Conservation (phyloP, 257 asterid species). For the Plectranthus barbatus region DNA sequence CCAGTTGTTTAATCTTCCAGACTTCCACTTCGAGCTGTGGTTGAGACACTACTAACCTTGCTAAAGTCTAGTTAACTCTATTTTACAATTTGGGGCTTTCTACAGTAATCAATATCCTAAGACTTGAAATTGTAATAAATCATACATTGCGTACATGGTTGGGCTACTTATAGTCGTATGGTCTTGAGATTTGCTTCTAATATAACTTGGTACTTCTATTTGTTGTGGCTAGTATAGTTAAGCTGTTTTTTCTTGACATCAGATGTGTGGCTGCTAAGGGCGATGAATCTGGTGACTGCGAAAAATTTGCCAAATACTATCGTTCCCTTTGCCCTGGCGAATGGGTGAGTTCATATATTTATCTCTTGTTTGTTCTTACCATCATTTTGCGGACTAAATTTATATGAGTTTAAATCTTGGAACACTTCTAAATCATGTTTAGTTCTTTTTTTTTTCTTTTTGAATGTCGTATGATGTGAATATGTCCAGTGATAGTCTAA, state of each 20-base stretch:
- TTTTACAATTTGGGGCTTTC: not conserved
- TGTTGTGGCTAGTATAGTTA: not conserved
- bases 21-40: not conserved
- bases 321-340: conserved; percentile 90
- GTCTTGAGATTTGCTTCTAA: not conserved
- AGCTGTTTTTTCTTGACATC: conserved; percentile 12
- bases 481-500: not conserved
- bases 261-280: conserved; percentile 79
- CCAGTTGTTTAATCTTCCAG: too few species aligned
- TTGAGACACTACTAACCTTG: not conserved
- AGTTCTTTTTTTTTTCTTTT: too few species aligned
- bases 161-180: not conserved
- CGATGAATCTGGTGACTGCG: conserved; percentile 55
- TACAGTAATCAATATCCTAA: not conserved
- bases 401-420: not conserved
- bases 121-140: not conserved
- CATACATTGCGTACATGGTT: not conserved
- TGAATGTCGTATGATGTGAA: not conserved
- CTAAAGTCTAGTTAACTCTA: not conserved
- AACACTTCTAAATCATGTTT: not conserved
- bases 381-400: not conserved
- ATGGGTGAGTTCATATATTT: conserved; percentile 54
- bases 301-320: conserved; percentile 56
- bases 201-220: not conserved
- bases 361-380: not conserved